Evolutionary conservation across 257 asterid species (phyloP), one percentile per base, ranked within the genome.

Genomic region (Cruciata laevipes): DNA sequence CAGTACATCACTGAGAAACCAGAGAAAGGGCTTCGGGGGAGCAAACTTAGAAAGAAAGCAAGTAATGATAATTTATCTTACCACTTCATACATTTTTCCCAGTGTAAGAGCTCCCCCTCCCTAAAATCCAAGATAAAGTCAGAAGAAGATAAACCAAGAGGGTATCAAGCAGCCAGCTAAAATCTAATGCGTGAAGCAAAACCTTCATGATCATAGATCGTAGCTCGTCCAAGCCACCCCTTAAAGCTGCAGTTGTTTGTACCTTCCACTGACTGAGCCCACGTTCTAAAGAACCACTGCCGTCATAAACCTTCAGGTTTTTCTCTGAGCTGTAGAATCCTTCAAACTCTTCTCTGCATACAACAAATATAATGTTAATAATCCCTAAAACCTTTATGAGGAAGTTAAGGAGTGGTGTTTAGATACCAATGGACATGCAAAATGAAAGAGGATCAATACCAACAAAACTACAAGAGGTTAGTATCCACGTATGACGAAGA

Each of bases 61-160:
- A 27, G 35, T 23, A 30, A 31, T 14, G 16, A 60, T 16, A 71
- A 55, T 42, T 58, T 61, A 55, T 79, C 83, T 73, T 83, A 94
- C 97, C 90, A 75, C 71, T 64, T 81, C 84, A 78, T 87, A 76
- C 73, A 90, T 12, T 78, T 82, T 88, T 79, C 89, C 89, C 73
- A 94, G 49, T 18, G 97, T 87, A 73, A 94, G 83, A 83, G 86
- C 80, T 76, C 97, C 97, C 37, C 99, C 95, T 49, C 96, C 95
- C 99, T 91, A 76, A 67, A 66, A 76, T 40, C 67, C 52, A 69
- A 72, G 33, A 72, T 27, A 61, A 63, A 76, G 65, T 42, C 71
- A 63, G 51, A 68, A 57, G 55, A 32, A 55, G 35, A 58, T 66
- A n/a, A 51, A 68, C 49, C 69, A 73, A 57, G 25, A 69, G 66